Evolutionary conservation across 495 filamentous ascomycete species (phyloP), one percentile per base, ranked within the genome.

Genomic region (Penicillium psychrofluorescens): DNA sequence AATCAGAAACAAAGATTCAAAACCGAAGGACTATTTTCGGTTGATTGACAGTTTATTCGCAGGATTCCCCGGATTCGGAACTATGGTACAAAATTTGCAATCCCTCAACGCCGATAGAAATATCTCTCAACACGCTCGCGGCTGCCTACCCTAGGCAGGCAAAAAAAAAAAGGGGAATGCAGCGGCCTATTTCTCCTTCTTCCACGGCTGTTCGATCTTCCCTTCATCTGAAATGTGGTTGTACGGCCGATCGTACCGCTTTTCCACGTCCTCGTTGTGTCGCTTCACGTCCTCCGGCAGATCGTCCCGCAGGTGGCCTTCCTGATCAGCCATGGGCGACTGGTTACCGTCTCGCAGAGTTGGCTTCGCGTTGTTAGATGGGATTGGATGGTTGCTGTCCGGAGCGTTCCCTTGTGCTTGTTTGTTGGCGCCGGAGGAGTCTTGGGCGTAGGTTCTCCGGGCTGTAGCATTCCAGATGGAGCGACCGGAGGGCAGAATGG

Each of bases 281-380:
- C 48, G 36, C 39, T 61, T 66, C 39, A 70, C 68, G 43, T 70
- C 68, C 31, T 60, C 48, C 1, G 67, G 66, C 5, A 66, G 38
- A 54, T 67, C 55, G 0, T 56, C 35, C 8, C 50, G 45, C 10
- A 38, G 15, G 6, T 62, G 55, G 0, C 68, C 68, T 6, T 62
- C 44, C 6, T 38, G 15, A 39, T 72, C 65, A 2, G 61, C 44
- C 29, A 66, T 56, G 4, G 56, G 56, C 1, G 65, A 63, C 34
- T 63, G 53, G 3, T 41, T 49, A 1, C 63, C 62, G 33, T 63
- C 59, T 11, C 39, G 50, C 8, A 72, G 58, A 11, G 65, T 69
- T 3, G 68, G 65, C 3, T 48, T 46, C 5, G 68, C 65, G 1
- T 65, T 60, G 48, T 70, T 70, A 15, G 65, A 69, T 1, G 65